Evolutionary conservation across 495 filamentous ascomycete genomes (phyloP).

Genomic region (Poronia punctata): DNA sequence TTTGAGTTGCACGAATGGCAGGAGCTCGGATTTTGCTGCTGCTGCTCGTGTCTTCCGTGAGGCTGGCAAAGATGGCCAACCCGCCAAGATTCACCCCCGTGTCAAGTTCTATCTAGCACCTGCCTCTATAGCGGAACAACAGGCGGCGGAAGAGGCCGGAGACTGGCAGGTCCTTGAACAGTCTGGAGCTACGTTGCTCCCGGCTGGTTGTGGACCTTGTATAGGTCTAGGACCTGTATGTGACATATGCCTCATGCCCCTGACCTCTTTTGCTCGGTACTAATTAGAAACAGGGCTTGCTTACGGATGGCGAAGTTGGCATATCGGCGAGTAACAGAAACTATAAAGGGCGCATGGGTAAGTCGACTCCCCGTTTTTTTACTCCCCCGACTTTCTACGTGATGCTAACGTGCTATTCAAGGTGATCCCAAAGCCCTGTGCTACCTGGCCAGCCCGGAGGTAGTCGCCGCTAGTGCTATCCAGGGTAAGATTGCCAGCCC

Average conservation of each 20-base stretch:
- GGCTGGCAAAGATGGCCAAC: slow-evolving; percentile 50
- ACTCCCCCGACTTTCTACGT: no score
- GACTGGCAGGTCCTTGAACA: slow-evolving; percentile 83
- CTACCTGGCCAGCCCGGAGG: slow-evolving; percentile 84
- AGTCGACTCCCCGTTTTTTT: no score
- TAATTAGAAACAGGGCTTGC: slow-evolving; percentile 67
- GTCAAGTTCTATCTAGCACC: slow-evolving; percentile 91
- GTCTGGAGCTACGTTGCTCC: slow-evolving; percentile 69
- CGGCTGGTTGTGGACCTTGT: slow-evolving; percentile 80
- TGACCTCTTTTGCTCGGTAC: slow-evolving; percentile 76
- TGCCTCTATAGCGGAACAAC: slow-evolving; percentile 74
- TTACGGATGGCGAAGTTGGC: slow-evolving; percentile 80
- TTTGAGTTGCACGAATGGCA: slow-evolving; percentile 84
- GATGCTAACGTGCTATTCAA: no score
- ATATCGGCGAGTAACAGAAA: slow-evolving; percentile 81
- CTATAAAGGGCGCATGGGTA: slow-evolving; percentile 69
- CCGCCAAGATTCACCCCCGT: slow-evolving; percentile 66
- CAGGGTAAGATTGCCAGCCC: slow-evolving; percentile 71
- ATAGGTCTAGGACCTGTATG: slow-evolving; percentile 85
- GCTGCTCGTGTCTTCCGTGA: slow-evolving; percentile 86
- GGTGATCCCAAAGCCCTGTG: neutral
- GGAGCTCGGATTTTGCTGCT: slow-evolving; percentile 73
- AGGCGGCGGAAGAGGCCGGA: slow-evolving; percentile 68
- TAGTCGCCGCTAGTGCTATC: slow-evolving; percentile 84
- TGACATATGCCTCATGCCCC: no score